A percentile compares a stretch with the other conserved stretches of the same genome.
Evolutionary conservation across 2,329 filamentous ascomycete genomes (phyloP).

Genomic region (Botrytis cinerea): DNA sequence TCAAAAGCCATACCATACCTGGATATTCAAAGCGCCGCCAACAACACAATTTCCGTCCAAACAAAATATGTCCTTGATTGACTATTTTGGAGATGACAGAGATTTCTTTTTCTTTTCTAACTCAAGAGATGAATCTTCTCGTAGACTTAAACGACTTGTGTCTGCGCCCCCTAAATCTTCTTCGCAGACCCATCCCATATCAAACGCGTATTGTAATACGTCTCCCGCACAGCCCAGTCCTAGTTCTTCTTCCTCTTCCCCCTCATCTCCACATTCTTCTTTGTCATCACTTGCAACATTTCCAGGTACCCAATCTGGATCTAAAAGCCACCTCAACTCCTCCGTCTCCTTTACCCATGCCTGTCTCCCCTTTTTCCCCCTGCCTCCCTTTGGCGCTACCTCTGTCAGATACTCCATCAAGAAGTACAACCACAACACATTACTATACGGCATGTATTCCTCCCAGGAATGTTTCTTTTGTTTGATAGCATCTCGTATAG

Average conservation of each 20-base stretch:
- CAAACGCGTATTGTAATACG: constrained; percentile 31
- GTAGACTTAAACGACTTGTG: background rate
- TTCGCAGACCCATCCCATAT: constrained; percentile 33
- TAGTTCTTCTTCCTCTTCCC: constrained; percentile 2
- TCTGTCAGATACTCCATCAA: constrained; percentile 21
- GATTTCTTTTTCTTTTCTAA: background rate
- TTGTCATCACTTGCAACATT: background rate
- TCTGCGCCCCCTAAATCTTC: constrained; percentile 26
- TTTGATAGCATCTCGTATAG: constrained; percentile 8
- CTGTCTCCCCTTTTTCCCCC: background rate
- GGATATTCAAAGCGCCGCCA: background rate
- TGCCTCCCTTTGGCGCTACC: constrained; percentile 8
- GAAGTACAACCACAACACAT: constrained; percentile 64
- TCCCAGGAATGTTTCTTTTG: constrained; percentile 48
- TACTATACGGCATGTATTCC: constrained; percentile 60
- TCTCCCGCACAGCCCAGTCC: constrained; percentile 27
- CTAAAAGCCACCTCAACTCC: constrained; percentile 8
- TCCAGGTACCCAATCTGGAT: constrained; percentile 2
- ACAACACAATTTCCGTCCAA: background rate
- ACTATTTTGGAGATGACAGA: background rate
- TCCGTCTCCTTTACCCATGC: background rate
- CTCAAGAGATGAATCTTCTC: background rate
- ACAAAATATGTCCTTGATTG: background rate
- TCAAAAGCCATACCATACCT: background rate
- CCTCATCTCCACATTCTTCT: background rate